Evolutionary conservation across 2,329 filamentous ascomycete genomes (phyloP), one percentile per base, ranked within the genome.

Genomic region (Cladosporium halotolerans): DNA sequence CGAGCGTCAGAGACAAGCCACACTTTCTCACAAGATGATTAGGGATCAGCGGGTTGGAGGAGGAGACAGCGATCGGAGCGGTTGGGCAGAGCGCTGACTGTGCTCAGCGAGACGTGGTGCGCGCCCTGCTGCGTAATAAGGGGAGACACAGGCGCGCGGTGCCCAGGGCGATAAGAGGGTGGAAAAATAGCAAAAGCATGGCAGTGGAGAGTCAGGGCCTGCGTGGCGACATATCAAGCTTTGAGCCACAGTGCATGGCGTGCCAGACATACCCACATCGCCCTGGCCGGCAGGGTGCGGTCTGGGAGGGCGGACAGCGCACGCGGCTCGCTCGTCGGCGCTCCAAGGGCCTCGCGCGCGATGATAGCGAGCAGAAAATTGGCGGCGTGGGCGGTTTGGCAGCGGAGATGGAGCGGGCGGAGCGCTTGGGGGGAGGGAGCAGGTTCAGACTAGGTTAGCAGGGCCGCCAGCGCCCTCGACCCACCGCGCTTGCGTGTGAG

Each of bases 321-420:
- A 51, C 31, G 34, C n/a, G 32, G 41, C 31, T 43, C 33, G 38
- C 33, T 31, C 39, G 40, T 28, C 36, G n/a, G 36, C 36, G n/a
- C n/a, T 14, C 31, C 40, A 51, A 51, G 48, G 32, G 23, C 23
- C 23, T 28, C 48, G 44, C 31, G 40, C 31, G 40, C 31, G 40
- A 44, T 36, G 48, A 51, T 51, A 51, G 48, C 13, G 48, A 44
- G 48, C 48, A 51, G 47, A 51, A 51, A 51, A 44, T 14, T 18
- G 42, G 28, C 36, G 36, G 13, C 36, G n/a, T 9, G 28, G 28
- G 33, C 28, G 14, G 39, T 23, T 19, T 41, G 46, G 16, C 46
- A 40, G 18, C 32, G 13, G 13, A 39, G 36, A n/a, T 13, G 8
- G 36, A 14, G 36, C 36, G 36, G 36, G 13, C 16, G 36, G 36